phyloP scores from a whole-genome alignment of 2,329 filamentous ascomycete species.

The Arthroderma uncinatum region DNA sequence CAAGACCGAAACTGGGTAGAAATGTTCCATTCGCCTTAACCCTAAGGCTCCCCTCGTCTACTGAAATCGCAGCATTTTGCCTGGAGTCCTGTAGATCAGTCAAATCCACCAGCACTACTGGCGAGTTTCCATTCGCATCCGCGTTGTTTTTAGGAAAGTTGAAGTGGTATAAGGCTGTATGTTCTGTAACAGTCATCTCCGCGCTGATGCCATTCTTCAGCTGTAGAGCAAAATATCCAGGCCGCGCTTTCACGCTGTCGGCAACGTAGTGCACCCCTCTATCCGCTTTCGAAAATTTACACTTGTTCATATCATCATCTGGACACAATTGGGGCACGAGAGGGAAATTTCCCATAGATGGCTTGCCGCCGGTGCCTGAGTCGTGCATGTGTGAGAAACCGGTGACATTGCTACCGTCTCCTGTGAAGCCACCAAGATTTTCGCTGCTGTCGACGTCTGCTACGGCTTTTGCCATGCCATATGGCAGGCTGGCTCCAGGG shows the following conservation, averaged over 20 bases:
- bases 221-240: constrained; percentile 55
- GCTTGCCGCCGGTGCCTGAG: constrained; percentile 41
- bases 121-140: constrained; percentile 26
- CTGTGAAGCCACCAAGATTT: constrained; percentile 48
- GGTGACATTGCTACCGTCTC: constrained; percentile 39
- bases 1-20: constrained; percentile 53
- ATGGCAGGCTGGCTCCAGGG: constrained; percentile 45
- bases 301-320: constrained; percentile 50
- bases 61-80: constrained; percentile 44
- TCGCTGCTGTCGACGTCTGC: constrained; percentile 42
- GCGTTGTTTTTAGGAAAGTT: constrained; percentile 42
- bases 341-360: constrained; percentile 62
- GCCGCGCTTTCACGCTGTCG: constrained; percentile 45
- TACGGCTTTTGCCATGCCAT: constrained; percentile 47
- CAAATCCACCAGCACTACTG: constrained; percentile 55
- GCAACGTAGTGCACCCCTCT: constrained; percentile 41
- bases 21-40: constrained; percentile 55
- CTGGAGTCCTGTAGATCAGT: constrained; percentile 49
- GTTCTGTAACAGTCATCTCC: constrained; percentile 59
- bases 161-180: constrained; percentile 55
- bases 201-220: constrained; percentile 48
- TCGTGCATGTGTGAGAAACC: constrained; percentile 47
- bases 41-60: constrained; percentile 47
- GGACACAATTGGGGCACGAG: constrained; percentile 58
- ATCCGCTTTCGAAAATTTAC: constrained; percentile 47